A percentile compares a stretch with the other conserved stretches of the same genome.
Evolutionary conservation across 495 filamentous ascomycete genomes (phyloP).

Genomic region (Tuber borchii): DNA sequence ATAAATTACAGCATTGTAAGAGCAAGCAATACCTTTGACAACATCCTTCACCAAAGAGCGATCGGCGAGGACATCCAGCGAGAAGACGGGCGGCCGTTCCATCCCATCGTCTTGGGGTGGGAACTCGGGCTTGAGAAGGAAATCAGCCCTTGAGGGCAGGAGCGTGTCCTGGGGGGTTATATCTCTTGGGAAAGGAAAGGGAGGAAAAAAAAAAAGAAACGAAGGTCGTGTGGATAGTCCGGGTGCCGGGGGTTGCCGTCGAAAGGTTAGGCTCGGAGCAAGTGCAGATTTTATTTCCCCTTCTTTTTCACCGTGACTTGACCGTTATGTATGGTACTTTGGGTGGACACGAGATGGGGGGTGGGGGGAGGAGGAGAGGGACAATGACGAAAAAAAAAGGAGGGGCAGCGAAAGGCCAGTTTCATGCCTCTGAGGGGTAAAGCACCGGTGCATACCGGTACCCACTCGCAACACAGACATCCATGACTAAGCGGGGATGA

Average conservation of each 20-base stretch:
- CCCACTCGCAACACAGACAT: not conserved
- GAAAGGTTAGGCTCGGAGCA: not conserved
- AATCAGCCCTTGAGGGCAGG: slow-evolving; percentile 14
- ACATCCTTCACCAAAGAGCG: slow-evolving; percentile 79
- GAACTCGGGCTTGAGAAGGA: slow-evolving; percentile 20
- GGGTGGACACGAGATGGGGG: not conserved
- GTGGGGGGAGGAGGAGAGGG: slow-evolving; percentile 9
- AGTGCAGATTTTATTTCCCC: slow-evolving; percentile 7
- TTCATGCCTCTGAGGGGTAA: not conserved
- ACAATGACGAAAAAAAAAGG: not conserved
- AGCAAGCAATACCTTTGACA: slow-evolving; percentile 62
- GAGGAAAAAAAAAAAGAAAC: not conserved
- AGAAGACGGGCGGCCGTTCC: slow-evolving; percentile 67
- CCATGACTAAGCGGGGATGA: not conserved
- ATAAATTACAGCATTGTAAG: not conserved
- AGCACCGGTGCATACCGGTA: not conserved
- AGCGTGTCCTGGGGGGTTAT: slow-evolving; percentile 10
- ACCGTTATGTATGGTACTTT: not conserved
- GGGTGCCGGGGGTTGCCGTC: slow-evolving; percentile 35
- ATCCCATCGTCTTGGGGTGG: slow-evolving; percentile 39
- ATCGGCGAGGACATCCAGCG: slow-evolving; percentile 77
- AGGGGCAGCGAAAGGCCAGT: slow-evolving; percentile 4
- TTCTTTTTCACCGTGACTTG: not conserved
- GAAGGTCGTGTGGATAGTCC: slow-evolving; percentile 11
- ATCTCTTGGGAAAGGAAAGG: not conserved